Conservation (phyloP, 495 filamentous ascomycete genomes). For the Pseudoneurospora amorphoporcata region DNA sequence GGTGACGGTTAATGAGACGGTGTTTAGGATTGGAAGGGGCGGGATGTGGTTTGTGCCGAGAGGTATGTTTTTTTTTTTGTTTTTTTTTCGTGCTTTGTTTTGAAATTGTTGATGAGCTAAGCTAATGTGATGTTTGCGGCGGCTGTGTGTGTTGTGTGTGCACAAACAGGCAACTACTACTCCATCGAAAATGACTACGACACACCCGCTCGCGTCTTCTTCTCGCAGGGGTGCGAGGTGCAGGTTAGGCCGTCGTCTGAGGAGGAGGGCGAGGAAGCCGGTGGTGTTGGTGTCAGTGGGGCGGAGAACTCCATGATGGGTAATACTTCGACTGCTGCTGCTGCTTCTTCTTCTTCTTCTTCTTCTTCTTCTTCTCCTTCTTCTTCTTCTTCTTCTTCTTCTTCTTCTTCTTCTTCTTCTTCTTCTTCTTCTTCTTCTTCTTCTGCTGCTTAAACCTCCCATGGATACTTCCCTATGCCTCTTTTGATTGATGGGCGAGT, state of each 20-base stretch:
- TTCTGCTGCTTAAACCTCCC: too few species aligned
- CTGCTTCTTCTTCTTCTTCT: too few species aligned
- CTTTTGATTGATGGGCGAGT: too few species aligned
- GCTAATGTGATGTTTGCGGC: constrained; percentile 7
- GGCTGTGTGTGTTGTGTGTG: too few species aligned
- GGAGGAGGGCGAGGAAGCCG: background rate
- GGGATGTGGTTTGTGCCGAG: constrained; percentile 40
- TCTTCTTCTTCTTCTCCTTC: too few species aligned
- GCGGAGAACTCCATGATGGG: background rate
- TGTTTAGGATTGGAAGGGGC: constrained; percentile 49
- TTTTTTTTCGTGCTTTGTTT: too few species aligned
- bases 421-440: too few species aligned
- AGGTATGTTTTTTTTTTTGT: constrained; percentile 25
- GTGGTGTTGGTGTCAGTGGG: background rate
- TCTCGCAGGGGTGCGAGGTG: constrained; percentile 69
- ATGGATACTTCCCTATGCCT: too few species aligned
- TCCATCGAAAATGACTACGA: constrained; percentile 65
- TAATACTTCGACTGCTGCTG: background rate
- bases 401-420: too few species aligned
- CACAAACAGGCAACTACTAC: constrained; percentile 64
- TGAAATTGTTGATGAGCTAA: too few species aligned
- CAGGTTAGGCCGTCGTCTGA: constrained; percentile 3
- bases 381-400: too few species aligned
- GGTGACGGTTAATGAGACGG: constrained; percentile 51
- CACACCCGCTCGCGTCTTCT: constrained; percentile 64